Evolutionary conservation across 345 rosid species (phyloP).

Genomic region (Atalantia buxifolia): DNA sequence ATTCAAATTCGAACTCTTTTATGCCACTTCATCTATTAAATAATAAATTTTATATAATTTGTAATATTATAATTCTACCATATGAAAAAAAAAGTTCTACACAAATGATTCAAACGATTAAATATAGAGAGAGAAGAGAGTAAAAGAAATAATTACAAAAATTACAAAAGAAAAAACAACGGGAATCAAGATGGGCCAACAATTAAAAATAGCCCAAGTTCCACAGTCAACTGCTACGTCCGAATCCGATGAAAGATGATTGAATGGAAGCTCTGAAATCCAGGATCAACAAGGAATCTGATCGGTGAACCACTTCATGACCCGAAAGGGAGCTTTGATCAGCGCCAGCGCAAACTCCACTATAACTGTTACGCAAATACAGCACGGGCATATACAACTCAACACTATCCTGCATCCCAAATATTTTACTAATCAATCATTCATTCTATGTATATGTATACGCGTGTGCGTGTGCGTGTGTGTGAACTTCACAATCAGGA

Average conservation of each 20-base stretch:
- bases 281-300: conserved; percentile 54
- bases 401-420: conserved; percentile 40
- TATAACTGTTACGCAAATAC: conserved; percentile 57
- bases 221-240: neutral
- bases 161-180: no score
- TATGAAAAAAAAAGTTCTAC: no score
- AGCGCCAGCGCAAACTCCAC: conserved; percentile 56
- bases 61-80: no score
- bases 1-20: no score
- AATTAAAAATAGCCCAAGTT: neutral
- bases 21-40: no score
- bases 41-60: no score
- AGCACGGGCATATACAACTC: conserved; percentile 61
- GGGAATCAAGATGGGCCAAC: neutral
- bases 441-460: no score
- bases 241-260: no score
- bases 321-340: conserved; percentile 56
- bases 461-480: fast-evolving
- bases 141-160: neutral
- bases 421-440: neutral
- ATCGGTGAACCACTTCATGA: conserved; percentile 67
- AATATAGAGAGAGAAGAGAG: neutral
- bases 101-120: no score
- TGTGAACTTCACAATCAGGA: no score
- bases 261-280: neutral